Percentiles rank a stretch among this genome's conserved stretches.
Conservation (phyloP, 805 yeast species). For the Saccharomyces kudriavzevii region DNA sequence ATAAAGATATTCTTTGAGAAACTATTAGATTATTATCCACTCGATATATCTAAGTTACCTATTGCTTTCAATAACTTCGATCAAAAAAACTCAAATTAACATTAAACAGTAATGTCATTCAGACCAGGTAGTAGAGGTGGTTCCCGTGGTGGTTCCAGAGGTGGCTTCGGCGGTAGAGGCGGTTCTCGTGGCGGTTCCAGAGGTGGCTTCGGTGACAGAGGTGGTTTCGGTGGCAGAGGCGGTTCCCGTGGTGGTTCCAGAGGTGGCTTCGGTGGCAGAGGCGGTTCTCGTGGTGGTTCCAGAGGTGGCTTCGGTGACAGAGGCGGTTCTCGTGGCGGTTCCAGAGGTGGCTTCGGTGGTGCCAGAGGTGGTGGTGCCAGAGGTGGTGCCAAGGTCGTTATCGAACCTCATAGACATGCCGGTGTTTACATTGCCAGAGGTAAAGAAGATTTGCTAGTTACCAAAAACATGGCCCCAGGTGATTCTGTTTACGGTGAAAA, state of each 20-base stretch:
- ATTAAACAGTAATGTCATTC: constrained; percentile 56
- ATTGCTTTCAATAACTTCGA: background rate
- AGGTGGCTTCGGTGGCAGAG: constrained; percentile 41
- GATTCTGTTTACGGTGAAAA: constrained; percentile 98
- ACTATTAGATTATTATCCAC: background rate
- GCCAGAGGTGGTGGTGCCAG: constrained; percentile 75
- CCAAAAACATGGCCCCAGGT: constrained; percentile 96
- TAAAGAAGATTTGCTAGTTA: constrained; percentile 95
- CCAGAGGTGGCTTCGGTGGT: constrained; percentile 45
- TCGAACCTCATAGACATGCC: constrained; percentile 98
- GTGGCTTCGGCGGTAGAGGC: constrained; percentile 13
- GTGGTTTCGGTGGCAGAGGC: constrained; percentile 23
- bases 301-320: constrained; percentile 42
- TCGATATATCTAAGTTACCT: background rate
- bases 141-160: constrained; percentile 37
- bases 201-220: constrained; percentile 32
- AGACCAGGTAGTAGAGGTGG: constrained; percentile 63
- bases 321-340: constrained; percentile 34
- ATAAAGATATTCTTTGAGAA: background rate
- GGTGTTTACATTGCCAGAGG: constrained; percentile 99
- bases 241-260: constrained; percentile 31
- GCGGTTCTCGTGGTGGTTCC: constrained; percentile 38
- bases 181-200: constrained; percentile 6
- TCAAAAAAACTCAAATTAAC: background rate
- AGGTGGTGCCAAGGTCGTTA: constrained; percentile 92